Evolutionary conservation across 2,329 filamentous ascomycete genomes (phyloP), one percentile per base, ranked within the genome.

Genomic region (Neonectria hederae): DNA sequence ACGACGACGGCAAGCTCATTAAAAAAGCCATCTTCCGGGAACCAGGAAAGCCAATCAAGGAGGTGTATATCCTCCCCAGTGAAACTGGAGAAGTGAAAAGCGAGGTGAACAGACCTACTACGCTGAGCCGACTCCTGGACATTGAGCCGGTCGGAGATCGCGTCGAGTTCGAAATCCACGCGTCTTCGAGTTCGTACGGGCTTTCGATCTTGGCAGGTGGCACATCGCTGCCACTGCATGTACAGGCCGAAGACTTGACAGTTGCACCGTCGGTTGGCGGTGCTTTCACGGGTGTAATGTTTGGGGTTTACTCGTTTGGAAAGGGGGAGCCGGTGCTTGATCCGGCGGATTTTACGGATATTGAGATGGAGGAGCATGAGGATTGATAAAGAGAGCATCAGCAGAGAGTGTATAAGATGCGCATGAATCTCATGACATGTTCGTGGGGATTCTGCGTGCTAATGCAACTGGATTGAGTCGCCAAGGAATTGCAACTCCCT

Each of bases 271-370:
- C 66, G 0, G 52, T 73, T 10, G 71, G 72, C 7, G 65, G 67
- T 3, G 67, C 67, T 14, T 74, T 74, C 24, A 59, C 70, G 1
- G 72, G 72, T 2, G 57, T 58, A 4, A 69, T 73, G 70, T 68
- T 73, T 61, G 71, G 71, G 0, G 42, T 74, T 1, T 74, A 74
- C 35, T 71, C 71, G 0, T 60, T 65, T 40, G 69, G 72, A 0
- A 70, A 30, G 9, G 61, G 61, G 0, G 68, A 71, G 30, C 69
- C 71, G 1, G 71, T 72, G 1, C 53, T 74, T 11, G 67, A 72
- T 1, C 63, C 68, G 1, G 69, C 69, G 1, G 69, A 71, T 19
- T 71, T 71, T 59, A 22, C 38, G 1, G 43, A 61, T 5, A 63
- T 69, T 21, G 32, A 35, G 1, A 57, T 38, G 11, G 40, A 63